Percentiles rank a stretch among this genome's conserved stretches.
phyloP scores from a whole-genome alignment of 2,329 filamentous ascomycete genomes.

The Fusarium pseudograminearum region DNA sequence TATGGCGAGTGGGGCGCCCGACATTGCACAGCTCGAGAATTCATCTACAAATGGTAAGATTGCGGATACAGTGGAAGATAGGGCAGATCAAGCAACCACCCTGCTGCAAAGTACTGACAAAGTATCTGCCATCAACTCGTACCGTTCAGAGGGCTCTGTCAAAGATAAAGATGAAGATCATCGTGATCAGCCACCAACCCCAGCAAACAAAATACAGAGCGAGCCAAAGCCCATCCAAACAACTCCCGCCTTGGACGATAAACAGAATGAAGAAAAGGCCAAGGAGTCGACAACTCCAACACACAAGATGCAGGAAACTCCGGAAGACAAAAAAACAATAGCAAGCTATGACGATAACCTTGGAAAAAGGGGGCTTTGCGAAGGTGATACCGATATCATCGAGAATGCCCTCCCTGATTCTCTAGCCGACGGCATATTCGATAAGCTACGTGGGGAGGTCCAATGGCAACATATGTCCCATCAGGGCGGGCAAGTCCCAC shows the following conservation, averaged over 20 bases:
- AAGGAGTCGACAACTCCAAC: conserved; percentile 4
- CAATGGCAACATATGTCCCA: conserved; percentile 94
- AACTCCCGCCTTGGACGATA: neutral
- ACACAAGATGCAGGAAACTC: conserved; percentile 9
- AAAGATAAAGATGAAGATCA: conserved; percentile 12
- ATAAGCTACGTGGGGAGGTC: conserved; percentile 78
- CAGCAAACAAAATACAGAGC: neutral
- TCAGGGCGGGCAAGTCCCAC: conserved; percentile 89
- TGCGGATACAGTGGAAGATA: conserved; percentile 1
- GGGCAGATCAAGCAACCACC: neutral
- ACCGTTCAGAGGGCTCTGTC: neutral
- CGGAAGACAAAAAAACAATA: conserved; percentile 7
- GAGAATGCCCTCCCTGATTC: conserved; percentile 73
- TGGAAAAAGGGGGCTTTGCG: conserved; percentile 72
- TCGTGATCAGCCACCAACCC: neutral
- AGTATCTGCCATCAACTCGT: neutral
- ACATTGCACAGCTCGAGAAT: conserved; percentile 6
- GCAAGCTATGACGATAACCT: conserved; percentile 15
- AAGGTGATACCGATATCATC: conserved; percentile 83
- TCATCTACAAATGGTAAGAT: conserved; percentile 25
- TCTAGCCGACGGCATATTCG: conserved; percentile 72
- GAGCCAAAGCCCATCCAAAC: neutral
- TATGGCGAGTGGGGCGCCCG: neutral
- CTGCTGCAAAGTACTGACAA: conserved; percentile 5
- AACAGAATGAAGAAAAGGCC: conserved; percentile 2